These are phyloP conservation scores for Vanilla planifolia DNA, from an alignment of 106 monocot species.

Conservation along the genomic window DNA sequence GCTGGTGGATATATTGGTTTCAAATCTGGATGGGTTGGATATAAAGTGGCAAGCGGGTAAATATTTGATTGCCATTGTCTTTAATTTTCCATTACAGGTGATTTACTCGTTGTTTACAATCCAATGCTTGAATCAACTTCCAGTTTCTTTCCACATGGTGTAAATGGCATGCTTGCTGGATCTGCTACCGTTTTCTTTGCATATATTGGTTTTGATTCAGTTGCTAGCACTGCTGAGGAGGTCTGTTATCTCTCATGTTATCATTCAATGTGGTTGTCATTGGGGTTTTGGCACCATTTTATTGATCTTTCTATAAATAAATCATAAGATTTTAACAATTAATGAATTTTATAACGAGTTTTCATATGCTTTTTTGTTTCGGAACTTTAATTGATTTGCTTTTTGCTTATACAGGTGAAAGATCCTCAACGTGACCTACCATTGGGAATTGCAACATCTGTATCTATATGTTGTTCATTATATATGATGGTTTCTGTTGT, in stretches of 20 bases:
- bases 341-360: no score
- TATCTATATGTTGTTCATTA: slow-evolving; percentile 73
- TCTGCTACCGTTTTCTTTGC: slow-evolving; percentile 97
- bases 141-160: slow-evolving; percentile 92
- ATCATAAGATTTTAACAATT: no score
- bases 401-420: slow-evolving; percentile 59
- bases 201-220: slow-evolving; percentile 92
- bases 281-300: neutral
- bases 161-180: slow-evolving; percentile 92
- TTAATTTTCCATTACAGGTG: neutral
- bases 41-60: slow-evolving; percentile 71
- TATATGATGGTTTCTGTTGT: slow-evolving; percentile 95
- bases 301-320: neutral
- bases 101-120: no score
- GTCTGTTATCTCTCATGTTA: slow-evolving; percentile 21
- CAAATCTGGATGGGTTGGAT: slow-evolving; percentile 90
- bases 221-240: slow-evolving; percentile 99
- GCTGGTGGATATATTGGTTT: slow-evolving; percentile 95
- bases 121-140: slow-evolving; percentile 2
- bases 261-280: neutral
- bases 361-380: no score
- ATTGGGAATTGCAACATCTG: slow-evolving; percentile 63
- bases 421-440: slow-evolving; percentile 93
- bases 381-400: neutral
- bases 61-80: slow-evolving; percentile 4